Base-by-base conservation (phyloP, 2,329 filamentous ascomycete genomes). In the Apiospora koreana region DNA sequence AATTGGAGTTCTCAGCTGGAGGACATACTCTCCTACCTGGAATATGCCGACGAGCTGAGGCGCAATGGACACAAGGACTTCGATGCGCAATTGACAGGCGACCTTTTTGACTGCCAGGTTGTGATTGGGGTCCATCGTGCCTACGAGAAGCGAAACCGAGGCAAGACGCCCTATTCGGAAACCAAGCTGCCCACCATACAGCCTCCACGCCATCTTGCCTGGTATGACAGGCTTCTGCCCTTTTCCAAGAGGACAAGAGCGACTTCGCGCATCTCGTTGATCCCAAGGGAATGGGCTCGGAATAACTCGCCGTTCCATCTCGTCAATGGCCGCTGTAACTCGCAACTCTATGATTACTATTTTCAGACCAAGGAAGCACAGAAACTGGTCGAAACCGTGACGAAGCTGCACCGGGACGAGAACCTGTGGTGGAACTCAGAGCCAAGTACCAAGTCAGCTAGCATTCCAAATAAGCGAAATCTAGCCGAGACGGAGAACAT, bases 11-110 rank as follows among this genome's bases (percentile, higher is more conserved):
- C 18, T 31, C 81, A 69, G 75, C 85, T 16, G 74, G 75, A 23
- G 74, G 79, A 35, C 86, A 86, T 74, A 76, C 38, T 62, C 18
- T 28, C 54, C 54, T 62, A 62, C n/a, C 54, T 87, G 38, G 68
- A 78, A 5, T 73, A 75, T 21, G 76, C 76, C 28, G 62, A 77
- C 14, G 46, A 71, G 14, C 58, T 69, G 1, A 77, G 79, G 70
- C 70, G 75, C 28, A 65, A 65, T 18, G 77, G 77, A 21, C 72
- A 75, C 8, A 67, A 75, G 9, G 75, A 74, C 58, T 79, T 76
- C 43, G 50, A 71, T 3, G 48, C 69, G 10, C 58, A 73, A 9
- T 58, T 77, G 25, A 35, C 43, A 14, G 69, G 71, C 25, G 67
- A 73, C n/a, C 68, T 79, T 21, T 70, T 72, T 7, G 75, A 78